These are phyloP conservation scores for Aurantiochytrium sp. DNA, from an alignment of 108 stramenopile genomes.

Conservation along the genomic window DNA sequence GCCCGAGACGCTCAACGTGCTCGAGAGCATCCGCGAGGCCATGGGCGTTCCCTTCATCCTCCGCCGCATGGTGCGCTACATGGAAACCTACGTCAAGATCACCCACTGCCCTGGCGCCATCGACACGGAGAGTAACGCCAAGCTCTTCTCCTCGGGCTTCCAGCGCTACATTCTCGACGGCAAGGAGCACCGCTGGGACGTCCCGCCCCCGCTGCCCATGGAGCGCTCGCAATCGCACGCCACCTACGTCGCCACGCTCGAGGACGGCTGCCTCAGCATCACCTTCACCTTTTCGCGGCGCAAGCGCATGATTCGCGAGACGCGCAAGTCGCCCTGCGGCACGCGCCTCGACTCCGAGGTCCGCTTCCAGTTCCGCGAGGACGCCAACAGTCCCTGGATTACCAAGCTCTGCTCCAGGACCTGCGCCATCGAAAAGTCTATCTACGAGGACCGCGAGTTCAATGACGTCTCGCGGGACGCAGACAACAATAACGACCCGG, in stretches of 20 bases:
- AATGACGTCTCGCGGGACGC: background rate
- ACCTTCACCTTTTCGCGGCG: background rate
- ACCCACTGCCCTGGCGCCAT: background rate
- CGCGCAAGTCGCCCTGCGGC: background rate
- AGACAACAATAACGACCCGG: background rate
- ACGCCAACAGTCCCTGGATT: background rate
- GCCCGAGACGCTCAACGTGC: constrained; percentile 15
- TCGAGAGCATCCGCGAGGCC: constrained; percentile 23
- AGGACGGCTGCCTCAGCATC: background rate
- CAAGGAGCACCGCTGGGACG: constrained; percentile 20
- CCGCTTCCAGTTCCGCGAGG: constrained; percentile 17
- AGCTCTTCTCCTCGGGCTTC: background rate
- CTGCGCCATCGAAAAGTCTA: background rate
- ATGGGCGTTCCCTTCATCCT: constrained; percentile 16
- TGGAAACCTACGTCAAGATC: background rate
- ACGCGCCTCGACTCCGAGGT: background rate
- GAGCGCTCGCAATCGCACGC: background rate
- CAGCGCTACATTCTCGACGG: constrained; percentile 26
- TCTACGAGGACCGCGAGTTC: background rate
- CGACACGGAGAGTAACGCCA: background rate
- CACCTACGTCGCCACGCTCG: constrained; percentile 6
- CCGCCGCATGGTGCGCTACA: background rate
- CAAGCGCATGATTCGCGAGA: constrained; percentile 25
- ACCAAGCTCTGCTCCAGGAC: constrained; percentile 4
- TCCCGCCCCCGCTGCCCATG: constrained; percentile 3